Evolutionary conservation across 2,329 filamentous ascomycete species (phyloP).

Genomic region (Knufia fluminis): DNA sequence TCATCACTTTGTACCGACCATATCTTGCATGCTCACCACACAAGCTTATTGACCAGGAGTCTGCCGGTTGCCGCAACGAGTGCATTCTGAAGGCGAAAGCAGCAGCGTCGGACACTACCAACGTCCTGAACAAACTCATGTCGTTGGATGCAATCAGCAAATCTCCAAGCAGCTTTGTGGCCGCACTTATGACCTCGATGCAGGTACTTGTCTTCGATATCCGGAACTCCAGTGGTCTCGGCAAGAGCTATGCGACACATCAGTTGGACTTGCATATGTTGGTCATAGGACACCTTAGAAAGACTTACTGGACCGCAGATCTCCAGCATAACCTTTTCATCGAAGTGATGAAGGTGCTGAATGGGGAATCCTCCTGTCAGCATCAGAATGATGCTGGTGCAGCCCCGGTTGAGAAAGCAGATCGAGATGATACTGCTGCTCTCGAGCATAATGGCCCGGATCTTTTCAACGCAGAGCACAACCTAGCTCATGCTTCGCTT

Average conservation of each 20-base stretch:
- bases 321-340: conserved; percentile 15
- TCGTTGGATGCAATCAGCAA: conserved; percentile 11
- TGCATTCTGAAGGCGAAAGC: conserved; percentile 22
- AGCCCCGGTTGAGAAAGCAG: not conserved
- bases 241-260: conserved; percentile 13
- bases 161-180: conserved; percentile 10
- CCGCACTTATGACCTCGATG: conserved; percentile 13
- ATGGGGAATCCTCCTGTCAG: not conserved
- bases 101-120: conserved; percentile 25
- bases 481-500: conserved; percentile 44
- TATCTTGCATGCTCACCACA: conserved; percentile 21
- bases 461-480: not conserved
- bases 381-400: not conserved
- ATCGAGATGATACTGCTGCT: not conserved
- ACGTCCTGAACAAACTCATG: conserved; percentile 24
- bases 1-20: conserved; percentile 26
- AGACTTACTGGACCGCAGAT: conserved; percentile 17
- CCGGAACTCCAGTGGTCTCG: conserved; percentile 8
- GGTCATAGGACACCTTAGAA: conserved; percentile 12
- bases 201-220: conserved; percentile 15
- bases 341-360: conserved; percentile 13
- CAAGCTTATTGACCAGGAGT: conserved; percentile 13
- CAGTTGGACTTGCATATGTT: conserved; percentile 16
- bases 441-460: not conserved
- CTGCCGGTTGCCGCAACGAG: conserved; percentile 20